Percentiles rank a stretch among this genome's conserved stretches.
phyloP scores from a whole-genome alignment of 768 basidiomycete genomes.

The Lactarius hatsudake region DNA sequence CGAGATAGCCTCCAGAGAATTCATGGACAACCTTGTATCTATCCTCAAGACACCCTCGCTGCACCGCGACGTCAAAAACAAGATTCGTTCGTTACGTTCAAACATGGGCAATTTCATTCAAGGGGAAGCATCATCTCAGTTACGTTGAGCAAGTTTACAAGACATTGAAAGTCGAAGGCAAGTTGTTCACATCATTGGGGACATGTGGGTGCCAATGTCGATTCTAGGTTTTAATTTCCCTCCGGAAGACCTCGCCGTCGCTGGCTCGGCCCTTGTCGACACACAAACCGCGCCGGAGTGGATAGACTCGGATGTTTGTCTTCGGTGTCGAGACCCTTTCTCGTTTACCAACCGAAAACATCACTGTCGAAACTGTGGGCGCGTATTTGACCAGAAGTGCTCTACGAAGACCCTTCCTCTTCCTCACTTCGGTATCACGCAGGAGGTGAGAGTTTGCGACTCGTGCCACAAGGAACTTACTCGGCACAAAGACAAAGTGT shows the following conservation, averaged over 20 bases:
- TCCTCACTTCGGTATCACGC: slow-evolving; percentile 90
- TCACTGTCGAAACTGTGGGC: slow-evolving; percentile 97
- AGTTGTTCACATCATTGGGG: slow-evolving; percentile 24
- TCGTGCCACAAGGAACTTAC: slow-evolving; percentile 77
- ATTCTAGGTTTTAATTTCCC: slow-evolving; percentile 77
- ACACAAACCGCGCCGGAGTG: slow-evolving; percentile 93
- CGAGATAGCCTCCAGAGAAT: slow-evolving; percentile 85
- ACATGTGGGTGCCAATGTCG: background rate
- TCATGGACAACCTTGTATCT: slow-evolving; percentile 89
- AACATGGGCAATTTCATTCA: slow-evolving; percentile 90
- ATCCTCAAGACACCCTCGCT: slow-evolving; percentile 75
- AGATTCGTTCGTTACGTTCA: slow-evolving; percentile 79
- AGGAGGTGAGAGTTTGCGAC: slow-evolving; percentile 94
- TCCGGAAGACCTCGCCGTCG: slow-evolving; percentile 64
- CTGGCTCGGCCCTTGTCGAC: slow-evolving; percentile 83
- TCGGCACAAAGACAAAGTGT: slow-evolving; percentile 62
- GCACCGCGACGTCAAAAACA: slow-evolving; percentile 80
- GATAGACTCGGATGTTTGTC: slow-evolving; percentile 94
- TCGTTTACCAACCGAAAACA: slow-evolving; percentile 96
- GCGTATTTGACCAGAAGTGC: slow-evolving; percentile 93
- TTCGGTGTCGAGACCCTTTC: slow-evolving; percentile 88
- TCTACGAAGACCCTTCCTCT: slow-evolving; percentile 80
- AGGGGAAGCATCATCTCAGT: slow-evolving; percentile 67
- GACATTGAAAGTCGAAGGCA: slow-evolving; percentile 72
- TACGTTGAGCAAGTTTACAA: slow-evolving; percentile 84